Percentiles rank a stretch among this genome's conserved stretches.
These are phyloP conservation scores for Diaporthe sp. DNA, from an alignment of 2,329 filamentous ascomycete genomes.

Conservation along the genomic window DNA sequence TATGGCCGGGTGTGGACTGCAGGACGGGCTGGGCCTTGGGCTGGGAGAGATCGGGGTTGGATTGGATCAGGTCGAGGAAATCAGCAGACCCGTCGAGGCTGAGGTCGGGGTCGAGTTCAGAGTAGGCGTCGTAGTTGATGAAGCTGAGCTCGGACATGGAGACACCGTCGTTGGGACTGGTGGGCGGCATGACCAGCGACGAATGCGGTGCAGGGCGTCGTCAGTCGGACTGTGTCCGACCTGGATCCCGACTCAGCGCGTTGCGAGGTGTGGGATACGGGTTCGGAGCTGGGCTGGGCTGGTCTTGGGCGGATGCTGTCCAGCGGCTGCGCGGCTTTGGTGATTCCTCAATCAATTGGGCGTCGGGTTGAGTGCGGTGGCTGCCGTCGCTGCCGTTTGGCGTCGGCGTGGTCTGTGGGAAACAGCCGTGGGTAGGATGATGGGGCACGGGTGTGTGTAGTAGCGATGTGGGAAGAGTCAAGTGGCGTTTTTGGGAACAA, in stretches of 20 bases:
- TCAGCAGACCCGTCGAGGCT: constrained; percentile 33
- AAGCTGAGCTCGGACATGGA: constrained; percentile 40
- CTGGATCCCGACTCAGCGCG: constrained; percentile 35
- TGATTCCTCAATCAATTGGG: constrained; percentile 2
- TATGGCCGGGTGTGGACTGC: constrained; percentile 47
- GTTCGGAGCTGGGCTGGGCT: background rate
- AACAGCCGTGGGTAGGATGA: background rate
- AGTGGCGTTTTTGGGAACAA: constrained; percentile 36
- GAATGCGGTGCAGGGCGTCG: constrained; percentile 32
- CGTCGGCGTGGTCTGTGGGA: constrained; percentile 15
- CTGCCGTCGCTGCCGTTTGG: constrained; percentile 23
- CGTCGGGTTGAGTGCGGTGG: constrained; percentile 1
- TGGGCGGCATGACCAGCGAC: constrained; percentile 38
- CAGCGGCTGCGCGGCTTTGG: constrained; percentile 6
- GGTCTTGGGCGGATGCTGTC: constrained; percentile 2
- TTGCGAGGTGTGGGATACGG: constrained; percentile 22
- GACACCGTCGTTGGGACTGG: constrained; percentile 35
- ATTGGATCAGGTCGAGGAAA: constrained; percentile 39
- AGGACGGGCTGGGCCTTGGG: constrained; percentile 42
- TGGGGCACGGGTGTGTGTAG: constrained; percentile 8
- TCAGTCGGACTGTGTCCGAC: constrained; percentile 35
- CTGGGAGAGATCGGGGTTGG: constrained; percentile 37
- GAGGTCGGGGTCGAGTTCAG: constrained; percentile 35
- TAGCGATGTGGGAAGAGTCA: constrained; percentile 34
- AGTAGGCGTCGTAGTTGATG: constrained; percentile 37